These are phyloP conservation scores for Aspergillus wentii DNA, from an alignment of 495 filamentous ascomycete genomes.

Conservation along the genomic window DNA sequence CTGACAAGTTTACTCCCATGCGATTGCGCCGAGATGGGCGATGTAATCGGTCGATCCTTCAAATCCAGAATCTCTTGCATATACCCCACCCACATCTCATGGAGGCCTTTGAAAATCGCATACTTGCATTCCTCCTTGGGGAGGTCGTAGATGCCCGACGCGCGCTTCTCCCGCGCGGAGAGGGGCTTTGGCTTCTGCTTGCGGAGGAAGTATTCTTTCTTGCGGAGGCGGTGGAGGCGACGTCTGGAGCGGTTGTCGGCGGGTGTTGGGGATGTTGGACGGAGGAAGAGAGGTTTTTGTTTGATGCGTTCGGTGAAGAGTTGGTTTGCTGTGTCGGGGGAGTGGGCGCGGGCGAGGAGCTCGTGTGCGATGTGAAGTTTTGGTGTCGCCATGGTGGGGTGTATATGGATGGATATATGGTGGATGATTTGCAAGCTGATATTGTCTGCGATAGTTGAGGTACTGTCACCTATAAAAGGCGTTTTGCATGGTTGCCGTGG, in stretches of 20 bases:
- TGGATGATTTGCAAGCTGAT: too few species aligned
- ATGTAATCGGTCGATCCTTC: too few species aligned
- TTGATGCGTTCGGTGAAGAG: constrained; percentile 81
- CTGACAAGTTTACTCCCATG: constrained; percentile 66
- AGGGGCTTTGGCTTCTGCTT: constrained; percentile 69
- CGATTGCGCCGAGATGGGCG: constrained; percentile 42
- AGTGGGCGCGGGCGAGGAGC: constrained; percentile 72
- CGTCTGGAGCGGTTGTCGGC: constrained; percentile 62
- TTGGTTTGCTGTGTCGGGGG: constrained; percentile 56
- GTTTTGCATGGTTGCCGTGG: too few species aligned
- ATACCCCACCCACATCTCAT: constrained; percentile 78
- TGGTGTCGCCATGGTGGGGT: too few species aligned
- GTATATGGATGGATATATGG: too few species aligned
- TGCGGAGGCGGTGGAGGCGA: constrained; percentile 50
- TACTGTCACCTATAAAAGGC: too few species aligned
- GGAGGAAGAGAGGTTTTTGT: constrained; percentile 75
- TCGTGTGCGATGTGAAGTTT: constrained; percentile 51
- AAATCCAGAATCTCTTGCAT: constrained; percentile 66
- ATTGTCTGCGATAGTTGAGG: too few species aligned
- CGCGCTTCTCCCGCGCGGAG: constrained; percentile 74
- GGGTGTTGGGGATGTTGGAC: constrained; percentile 59
- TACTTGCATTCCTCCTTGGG: constrained; percentile 66
- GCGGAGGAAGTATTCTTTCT: constrained; percentile 49
- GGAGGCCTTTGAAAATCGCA: constrained; percentile 67
- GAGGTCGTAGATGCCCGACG: constrained; percentile 66